These are phyloP conservation scores for Agapanthus africanus DNA, from an alignment of 106 monocot species.

Conservation along the genomic window DNA sequence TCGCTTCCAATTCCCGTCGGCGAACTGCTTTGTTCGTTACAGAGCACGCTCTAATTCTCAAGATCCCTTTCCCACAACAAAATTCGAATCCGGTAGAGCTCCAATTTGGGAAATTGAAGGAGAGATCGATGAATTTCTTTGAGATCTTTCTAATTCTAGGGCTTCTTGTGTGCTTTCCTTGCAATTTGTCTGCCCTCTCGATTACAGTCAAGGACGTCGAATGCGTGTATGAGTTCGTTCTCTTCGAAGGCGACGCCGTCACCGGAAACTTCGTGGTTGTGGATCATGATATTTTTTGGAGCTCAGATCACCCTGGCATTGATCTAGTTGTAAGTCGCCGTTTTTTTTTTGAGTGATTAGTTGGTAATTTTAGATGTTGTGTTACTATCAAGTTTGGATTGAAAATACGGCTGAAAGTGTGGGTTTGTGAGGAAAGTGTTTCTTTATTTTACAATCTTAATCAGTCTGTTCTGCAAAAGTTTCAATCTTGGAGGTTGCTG, in stretches of 20 bases:
- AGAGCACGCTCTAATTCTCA: no score
- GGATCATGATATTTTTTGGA: conserved; percentile 67
- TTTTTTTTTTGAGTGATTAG: not conserved
- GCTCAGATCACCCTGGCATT: conserved; percentile 53
- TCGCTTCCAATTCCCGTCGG: no score
- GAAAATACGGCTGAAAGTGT: no score
- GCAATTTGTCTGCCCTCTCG: conserved; percentile 27
- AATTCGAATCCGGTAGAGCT: not conserved
- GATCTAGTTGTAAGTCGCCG: conserved; percentile 41
- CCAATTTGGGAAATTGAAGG: conserved; percentile 9
- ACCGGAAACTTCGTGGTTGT: conserved; percentile 68
- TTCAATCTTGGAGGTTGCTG: no score
- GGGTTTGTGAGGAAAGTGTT: no score
- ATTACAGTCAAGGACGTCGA: conserved; percentile 48
- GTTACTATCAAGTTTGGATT: no score
- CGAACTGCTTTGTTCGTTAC: no score
- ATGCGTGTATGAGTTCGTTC: conserved; percentile 71
- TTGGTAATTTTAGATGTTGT: not conserved
- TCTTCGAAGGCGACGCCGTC: conserved; percentile 48
- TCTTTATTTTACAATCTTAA: no score
- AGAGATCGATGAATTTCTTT: conserved; percentile 2
- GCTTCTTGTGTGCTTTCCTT: conserved; percentile 11
- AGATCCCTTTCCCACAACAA: no score
- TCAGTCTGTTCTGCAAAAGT: no score
- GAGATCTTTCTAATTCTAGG: conserved; percentile 6